These are phyloP conservation scores for Penicillium vulpinum DNA, from an alignment of 2,329 filamentous ascomycete species.

Conservation along the genomic window DNA sequence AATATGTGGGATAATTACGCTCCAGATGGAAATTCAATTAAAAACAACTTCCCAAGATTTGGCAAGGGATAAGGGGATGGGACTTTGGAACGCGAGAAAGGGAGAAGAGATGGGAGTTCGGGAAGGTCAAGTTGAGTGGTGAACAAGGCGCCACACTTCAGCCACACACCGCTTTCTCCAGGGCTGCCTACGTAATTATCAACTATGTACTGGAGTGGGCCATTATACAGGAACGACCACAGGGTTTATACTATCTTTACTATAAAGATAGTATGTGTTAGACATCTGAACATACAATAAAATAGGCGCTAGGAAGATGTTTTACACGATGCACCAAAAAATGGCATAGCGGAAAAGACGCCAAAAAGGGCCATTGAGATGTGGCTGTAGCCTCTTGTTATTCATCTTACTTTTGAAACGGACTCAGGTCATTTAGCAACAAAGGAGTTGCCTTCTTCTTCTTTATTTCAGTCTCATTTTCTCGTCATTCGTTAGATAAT, in stretches of 20 bases:
- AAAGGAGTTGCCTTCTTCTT: neutral
- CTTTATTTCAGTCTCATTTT: neutral
- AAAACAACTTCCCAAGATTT: slow-evolving; percentile 16
- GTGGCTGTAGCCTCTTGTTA: neutral
- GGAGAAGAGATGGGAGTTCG: slow-evolving; percentile 27
- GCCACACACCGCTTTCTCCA: slow-evolving; percentile 24
- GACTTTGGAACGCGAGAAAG: slow-evolving; percentile 22
- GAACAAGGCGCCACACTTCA: slow-evolving; percentile 24
- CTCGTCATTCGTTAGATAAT: slow-evolving; percentile 36
- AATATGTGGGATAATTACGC: slow-evolving; percentile 10
- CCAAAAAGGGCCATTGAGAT: neutral
- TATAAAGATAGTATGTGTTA: neutral
- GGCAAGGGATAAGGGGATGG: slow-evolving; percentile 24
- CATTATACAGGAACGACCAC: neutral
- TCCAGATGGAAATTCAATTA: slow-evolving; percentile 16
- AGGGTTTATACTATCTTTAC: neutral
- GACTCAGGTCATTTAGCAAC: neutral
- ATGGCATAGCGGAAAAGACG: neutral
- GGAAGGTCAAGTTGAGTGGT: slow-evolving; percentile 28
- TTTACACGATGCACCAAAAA: neutral
- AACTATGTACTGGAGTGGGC: neutral
- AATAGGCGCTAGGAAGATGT: neutral
- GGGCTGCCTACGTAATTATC: slow-evolving; percentile 3
- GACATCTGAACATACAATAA: neutral
- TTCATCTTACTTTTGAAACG: neutral